Conservation (phyloP, 176 grass and related monocot genomes). For the barley (Hordeum vulgare) region MorexV3_pseudomolecules_assembly NC_058524.1:455303200-455303699, state of each 20-base stretch:
- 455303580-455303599: neutral
- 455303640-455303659: neutral
- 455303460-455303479: neutral
- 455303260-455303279: neutral
- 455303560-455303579: neutral
- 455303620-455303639: neutral
- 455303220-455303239: neutral
- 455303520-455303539: no score
- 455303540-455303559: neutral
- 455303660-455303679: neutral
- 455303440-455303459: neutral
- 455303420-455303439: neutral
- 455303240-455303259: slow-evolving; percentile 19
- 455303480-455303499: neutral
- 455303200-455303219: neutral
- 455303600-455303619: neutral
- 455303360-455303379: slow-evolving; percentile 10
- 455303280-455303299: slow-evolving; percentile 11
- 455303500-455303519: no score
- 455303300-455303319: slow-evolving; percentile 13
- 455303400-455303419: neutral
- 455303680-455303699: neutral
- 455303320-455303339: neutral
- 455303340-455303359: slow-evolving; percentile 8
- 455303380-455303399: neutral